Base-by-base conservation (phyloP, 805 yeast species). In the Diddensiella santjacobensis region DNA sequence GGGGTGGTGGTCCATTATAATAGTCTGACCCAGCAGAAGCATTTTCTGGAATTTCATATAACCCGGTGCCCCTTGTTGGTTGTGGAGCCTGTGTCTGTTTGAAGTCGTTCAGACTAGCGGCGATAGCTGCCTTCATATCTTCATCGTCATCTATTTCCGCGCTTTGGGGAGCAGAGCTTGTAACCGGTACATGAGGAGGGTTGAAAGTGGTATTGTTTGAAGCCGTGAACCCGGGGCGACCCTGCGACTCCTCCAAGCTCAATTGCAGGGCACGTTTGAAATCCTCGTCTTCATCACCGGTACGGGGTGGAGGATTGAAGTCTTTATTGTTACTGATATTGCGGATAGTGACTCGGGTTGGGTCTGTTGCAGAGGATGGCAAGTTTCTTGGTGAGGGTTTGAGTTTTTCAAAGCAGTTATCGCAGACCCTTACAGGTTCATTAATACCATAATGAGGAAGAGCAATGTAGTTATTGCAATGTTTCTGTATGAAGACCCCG, bases 341-440 rank as follows among this genome's bases (percentile, higher is more conserved):
- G 10, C 30, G n/a, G 11, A 44, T 20, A 13, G 44, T 5, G 6
- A 15, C n/a, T 11, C 10, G 33, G 8, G 33, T 22, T 4, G 31
- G 31, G 10, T 19, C 45, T 10, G 31, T 43, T 45, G 31, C 38
- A 6, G 38, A 35, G 6, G 38, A 35, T 8, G 43, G 36, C 37
- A 42, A 45, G 40, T 45, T 47, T 26, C 56, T 44, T 6, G 43
- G 26, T 18, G 22, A 19, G 5, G 43, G 29, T 8, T 23, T 72
- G 23, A 81, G 74, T 57, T 82, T 85, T 43, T 77, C 83, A 62
- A 75, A 79, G 64, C 99, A 93, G 51, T 84, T 84, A 58, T 89
- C 97, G 68, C 99, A 93, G 0, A 91, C 97, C 47, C 99, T 75
- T 0, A 91, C 98, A 0, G 95, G 87, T 47, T 84, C 87, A 54